Evolutionary conservation across 2,329 filamentous ascomycete genomes (phyloP), one percentile per base, ranked within the genome.

Genomic region (Penicillium nordicum): DNA sequence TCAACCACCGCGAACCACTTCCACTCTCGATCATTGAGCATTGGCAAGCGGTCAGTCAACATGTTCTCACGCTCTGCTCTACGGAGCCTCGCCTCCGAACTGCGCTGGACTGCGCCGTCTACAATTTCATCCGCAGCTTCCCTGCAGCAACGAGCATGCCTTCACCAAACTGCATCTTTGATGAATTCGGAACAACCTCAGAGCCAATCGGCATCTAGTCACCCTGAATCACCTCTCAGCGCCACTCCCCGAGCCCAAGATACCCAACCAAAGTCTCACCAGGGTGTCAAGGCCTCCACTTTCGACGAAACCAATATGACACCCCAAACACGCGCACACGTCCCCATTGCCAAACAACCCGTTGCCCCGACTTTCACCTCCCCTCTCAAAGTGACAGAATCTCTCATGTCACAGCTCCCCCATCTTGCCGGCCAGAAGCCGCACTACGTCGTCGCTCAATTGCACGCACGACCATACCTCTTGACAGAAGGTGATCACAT

Each of bases 401-500:
- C 76, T 14, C 64, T 78, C 34, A 71, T 76, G 61, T 62, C 68
- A 21, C 72, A 75, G 50, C 75, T 80, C 34, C 78, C 78, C 8
- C 67, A 74, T 52, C 75, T 80, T 50, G 67, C 68, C 41, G 67
- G 72, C 43, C 78, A 80, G 63, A 65, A 69, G 37, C 75, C 77
- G 25, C 77, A 79, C 69, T 80, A 79, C 66, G 72, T 80, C 40
- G 72, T 74, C 27, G 75, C 77, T 11, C 77, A 80, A 63, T 64
- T 80, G 30, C 78, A 80, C 63, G 74, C 75, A 4, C 72, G 74
- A n/a, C 78, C 78, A n/a, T 80, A 78, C 67, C 74, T 80, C 25
- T 67, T 80, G 49, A 80, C 78, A 0, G 78, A 81, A 43, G 90
- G 90, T 63, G 90, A 94, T 76, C 80, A 82, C 57, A 75, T 94